A percentile compares a stretch with the other conserved stretches of the same genome.
These are phyloP conservation scores for Hyaloscypha bicolor DNA, from an alignment of 495 filamentous ascomycete genomes.

Conservation along the genomic window DNA sequence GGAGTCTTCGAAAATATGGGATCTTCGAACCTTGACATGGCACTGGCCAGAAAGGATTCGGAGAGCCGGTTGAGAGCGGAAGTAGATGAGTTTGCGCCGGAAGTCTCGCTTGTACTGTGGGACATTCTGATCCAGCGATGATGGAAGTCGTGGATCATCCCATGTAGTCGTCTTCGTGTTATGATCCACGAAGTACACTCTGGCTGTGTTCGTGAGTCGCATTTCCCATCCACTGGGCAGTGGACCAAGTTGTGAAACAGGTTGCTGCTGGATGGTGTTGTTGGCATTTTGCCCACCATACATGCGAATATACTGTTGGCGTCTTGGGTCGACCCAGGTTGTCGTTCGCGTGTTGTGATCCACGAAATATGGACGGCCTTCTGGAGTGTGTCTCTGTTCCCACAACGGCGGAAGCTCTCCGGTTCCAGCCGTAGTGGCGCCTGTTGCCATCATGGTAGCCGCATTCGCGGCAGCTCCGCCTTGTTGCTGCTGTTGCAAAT, in stretches of 20 bases:
- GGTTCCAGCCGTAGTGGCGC: conserved; percentile 90
- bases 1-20: conserved; percentile 98
- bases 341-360: conserved; percentile 98
- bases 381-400: conserved; percentile 94
- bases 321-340: conserved; percentile 98
- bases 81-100: conserved; percentile 96
- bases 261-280: conserved; percentile 94
- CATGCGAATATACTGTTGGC: conserved; percentile 98
- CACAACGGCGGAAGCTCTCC: conserved; percentile 94
- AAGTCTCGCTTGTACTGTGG: conserved; percentile 99
- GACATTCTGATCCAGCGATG: conserved; percentile 96
- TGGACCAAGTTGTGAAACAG: conserved; percentile 96
- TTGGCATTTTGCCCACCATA: conserved; percentile 80
- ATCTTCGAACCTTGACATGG: conserved; percentile 94
- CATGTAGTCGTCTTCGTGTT: conserved; percentile 99
- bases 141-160: conserved; percentile 95
- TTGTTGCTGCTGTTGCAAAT: conserved; percentile 64
- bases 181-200: conserved; percentile 98
- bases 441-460: conserved; percentile 90
- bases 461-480: conserved; percentile 50
- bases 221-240: conserved; percentile 99
- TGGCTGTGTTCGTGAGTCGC: conserved; percentile 95
- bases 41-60: conserved; percentile 95
- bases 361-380: conserved; percentile 96
- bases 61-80: conserved; percentile 95